Evolutionary conservation across 78 protist species (phyloP), one percentile per base, ranked within the genome.

Genomic region (Chrysochromulina parva): DNA sequence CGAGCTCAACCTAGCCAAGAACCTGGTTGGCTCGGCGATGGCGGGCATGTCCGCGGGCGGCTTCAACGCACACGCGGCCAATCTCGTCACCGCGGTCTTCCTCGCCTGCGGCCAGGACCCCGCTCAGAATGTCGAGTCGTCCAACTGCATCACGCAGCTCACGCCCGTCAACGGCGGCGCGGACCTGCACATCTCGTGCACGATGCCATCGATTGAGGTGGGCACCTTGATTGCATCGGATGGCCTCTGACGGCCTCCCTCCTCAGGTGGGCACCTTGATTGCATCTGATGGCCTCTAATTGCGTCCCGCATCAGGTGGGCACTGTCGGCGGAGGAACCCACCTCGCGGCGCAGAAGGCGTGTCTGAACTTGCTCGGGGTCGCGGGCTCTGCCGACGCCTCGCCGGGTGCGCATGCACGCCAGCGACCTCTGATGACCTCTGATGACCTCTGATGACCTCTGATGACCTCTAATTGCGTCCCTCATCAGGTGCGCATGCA

Each of bases 291-390:
- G 38, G 38, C 38, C 38, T 38, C 38, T 38, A 0, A 38, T n/a
- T n/a, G n/a, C n/a, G n/a, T 38, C 38, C 38, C 38, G 0, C 38
- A 0, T 11, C 99, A 98, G 78, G 98, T 98, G 24, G 99, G 99
- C 55, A 96, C 98, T 11, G 96, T 98, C 58, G 99, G 99, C 55
- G 99, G 99, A 47, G 99, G 99, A 24, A 98, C 99, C 0, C 16
- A 24, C 2, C 94, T 98, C 16, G 94, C 95, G 2, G 96, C 97
- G 7, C 99, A 98, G 92, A 4, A 76, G 16, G 91, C 95, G 1
- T 88, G 94, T 54, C 91, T 97, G 4, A 93, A 92, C 59, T 69
- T 98, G 81, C 78, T 97, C 28, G 98, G 97, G 53, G 91, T 95
- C 22, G 73, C 55, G 38, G 98, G 98, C 38, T 78, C 98, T 53